A percentile compares a stretch with the other conserved stretches of the same genome.
Evolutionary conservation across 495 filamentous ascomycete species (phyloP).

Genomic region (Aspergillus ellipticus): DNA sequence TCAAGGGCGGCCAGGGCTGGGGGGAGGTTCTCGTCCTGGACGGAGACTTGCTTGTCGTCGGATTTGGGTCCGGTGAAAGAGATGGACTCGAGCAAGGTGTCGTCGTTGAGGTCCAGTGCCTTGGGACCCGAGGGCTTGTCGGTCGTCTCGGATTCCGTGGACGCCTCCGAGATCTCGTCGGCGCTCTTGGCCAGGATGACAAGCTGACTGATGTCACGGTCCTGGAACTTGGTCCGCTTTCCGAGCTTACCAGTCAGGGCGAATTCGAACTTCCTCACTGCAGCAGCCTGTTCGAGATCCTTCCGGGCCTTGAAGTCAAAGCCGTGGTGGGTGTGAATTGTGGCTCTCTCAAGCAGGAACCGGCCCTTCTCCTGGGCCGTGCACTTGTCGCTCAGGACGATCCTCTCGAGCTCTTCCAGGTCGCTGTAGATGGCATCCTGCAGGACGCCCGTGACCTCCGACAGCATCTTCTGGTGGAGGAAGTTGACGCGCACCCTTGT

Average conservation of each 20-base stretch:
- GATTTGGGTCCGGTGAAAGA: conserved; percentile 55
- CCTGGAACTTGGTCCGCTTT: conserved; percentile 90
- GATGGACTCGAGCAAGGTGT: conserved; percentile 86
- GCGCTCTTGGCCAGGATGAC: conserved; percentile 83
- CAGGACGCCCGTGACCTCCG: conserved; percentile 65
- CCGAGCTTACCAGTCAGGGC: conserved; percentile 81
- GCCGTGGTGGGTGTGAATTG: conserved; percentile 81
- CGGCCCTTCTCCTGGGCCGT: conserved; percentile 47
- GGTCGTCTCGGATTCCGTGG: not conserved
- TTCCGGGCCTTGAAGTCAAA: conserved; percentile 70
- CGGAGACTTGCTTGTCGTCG: conserved; percentile 32
- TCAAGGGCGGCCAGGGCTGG: conserved; percentile 56
- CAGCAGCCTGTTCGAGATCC: conserved; percentile 64
- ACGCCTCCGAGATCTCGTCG: conserved; percentile 19
- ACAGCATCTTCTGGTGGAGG: conserved; percentile 83
- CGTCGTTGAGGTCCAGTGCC: conserved; percentile 77
- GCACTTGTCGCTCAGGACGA: conserved; percentile 35
- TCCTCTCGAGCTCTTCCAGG: conserved; percentile 37
- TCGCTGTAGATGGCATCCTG: conserved; percentile 56
- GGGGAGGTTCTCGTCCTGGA: conserved; percentile 56
- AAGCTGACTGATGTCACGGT: conserved; percentile 83
- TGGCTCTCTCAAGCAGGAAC: conserved; percentile 76
- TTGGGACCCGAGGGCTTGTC: conserved; percentile 47
- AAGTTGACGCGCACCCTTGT: conserved; percentile 68
- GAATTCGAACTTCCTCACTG: conserved; percentile 68